Evolutionary conservation across 306 rosid species (phyloP), one percentile per base, ranked within the genome.

Genomic region (Argentina anserina): DNA sequence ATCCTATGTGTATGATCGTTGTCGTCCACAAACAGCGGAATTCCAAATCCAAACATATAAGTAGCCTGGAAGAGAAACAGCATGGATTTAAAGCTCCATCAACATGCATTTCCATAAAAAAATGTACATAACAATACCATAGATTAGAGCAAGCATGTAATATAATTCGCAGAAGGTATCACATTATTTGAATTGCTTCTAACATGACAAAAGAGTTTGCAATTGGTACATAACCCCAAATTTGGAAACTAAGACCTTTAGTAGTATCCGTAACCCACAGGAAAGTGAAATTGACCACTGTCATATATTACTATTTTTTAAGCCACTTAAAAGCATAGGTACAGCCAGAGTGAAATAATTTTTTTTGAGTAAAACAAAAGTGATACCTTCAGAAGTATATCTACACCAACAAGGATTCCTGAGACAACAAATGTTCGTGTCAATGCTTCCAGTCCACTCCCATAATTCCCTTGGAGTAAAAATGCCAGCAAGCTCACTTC

Each of bases 401-500:
- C 98, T 77, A 90, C 72, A 74, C 97, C 92, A 78, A 93, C 91
- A 33, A 88, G 75, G 67, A 89, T 72, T 76, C 94, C 98, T 2
- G 98, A 94, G 71, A 94, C 75, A 25, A 90, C 83, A 65, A 94
- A 94, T 13, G 92, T 91, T 73, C 86, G 80, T 13, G 98, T 85
- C 86, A 94, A 83, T 0, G 94, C 94, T 47, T 94, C 97, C 71
- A 80, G 65, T 23, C 94, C 92, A 70, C 88, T 84, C 9, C 86
- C 90, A 71, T 79, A 78, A 72, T 94, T 94, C 67, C 98, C 98
- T 80, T 94, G 94, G 67, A 91, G 84, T 68, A 94, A 83, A 87
- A 94, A 94, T n/a, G 98, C 92, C 80, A 94, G 84, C 87, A 94
- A 86, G 84, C 98, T 94, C 42, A 94, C 95, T 91, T 94, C 98